Base-by-base conservation (phyloP, 116 monocot genomes). In the Cymodocea nodosa region DNA sequence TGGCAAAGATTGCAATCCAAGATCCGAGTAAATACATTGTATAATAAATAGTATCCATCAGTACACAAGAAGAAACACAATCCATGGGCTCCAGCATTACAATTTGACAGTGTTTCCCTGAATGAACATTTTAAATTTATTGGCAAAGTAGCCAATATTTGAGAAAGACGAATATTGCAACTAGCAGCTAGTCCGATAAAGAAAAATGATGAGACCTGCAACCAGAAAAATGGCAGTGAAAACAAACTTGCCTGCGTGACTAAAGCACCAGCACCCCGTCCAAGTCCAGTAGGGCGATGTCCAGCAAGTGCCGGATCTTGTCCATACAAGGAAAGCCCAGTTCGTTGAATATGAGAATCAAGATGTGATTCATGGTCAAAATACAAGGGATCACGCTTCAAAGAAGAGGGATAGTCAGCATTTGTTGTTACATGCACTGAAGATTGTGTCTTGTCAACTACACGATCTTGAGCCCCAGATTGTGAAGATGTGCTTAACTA, bases 251-350 rank as follows among this genome's bases (percentile, higher is more conserved):
- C 87, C 81, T 85, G 85, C 30, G 87, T 81, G 63, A 87, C 72
- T 66, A 93, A 56, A 73, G 81, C 78, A 63, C 81, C 85, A 65
- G 67, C 50, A 67, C 52, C n/a, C 2, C 79, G 78, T 17, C 72
- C 74, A 50, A 77, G 37, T 39, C 76, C 83, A 16, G 85, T 63
- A 16, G 87, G 22, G 15, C 76, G 78, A 56, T 77, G 70, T 5
- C 75, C 76, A 63, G 88, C 71, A 40, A 79, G 74, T 68, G 83
- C 75, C 73, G 93, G 85, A 55, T 92, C 92, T 53, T 73, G 85
- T 56, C 88, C 80, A 75, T 87, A 87, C 50, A 92, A 65, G 11
- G 85, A 73, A 16, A 87, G 58, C 14, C 77, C 74, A 68, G 70
- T 75, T 0, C 71, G 87, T 62, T 49, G 70, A 35, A 70, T n/a